Conservation (phyloP, 306 rosid genomes). For the Trichosanthes truncata region DNA sequence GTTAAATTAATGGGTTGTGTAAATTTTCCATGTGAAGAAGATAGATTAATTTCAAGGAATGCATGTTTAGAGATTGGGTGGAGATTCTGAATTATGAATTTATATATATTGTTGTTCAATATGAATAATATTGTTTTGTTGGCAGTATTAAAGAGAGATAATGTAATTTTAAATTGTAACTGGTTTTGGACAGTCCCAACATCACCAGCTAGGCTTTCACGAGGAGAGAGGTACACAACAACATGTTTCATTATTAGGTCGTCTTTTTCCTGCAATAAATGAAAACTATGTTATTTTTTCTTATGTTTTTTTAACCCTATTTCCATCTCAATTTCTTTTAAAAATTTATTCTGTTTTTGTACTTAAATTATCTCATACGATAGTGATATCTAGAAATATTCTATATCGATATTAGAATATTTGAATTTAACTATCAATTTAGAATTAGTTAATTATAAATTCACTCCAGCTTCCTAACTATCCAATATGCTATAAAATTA, state of each 20-base stretch:
- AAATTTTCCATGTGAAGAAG: too few species aligned
- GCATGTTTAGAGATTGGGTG: constrained; percentile 12
- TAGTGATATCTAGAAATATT: not conserved
- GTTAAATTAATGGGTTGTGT: not conserved
- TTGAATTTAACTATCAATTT: too few species aligned
- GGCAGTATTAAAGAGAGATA: not conserved
- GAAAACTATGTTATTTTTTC: not conserved
- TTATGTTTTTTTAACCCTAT: not conserved
- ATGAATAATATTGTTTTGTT: not conserved
- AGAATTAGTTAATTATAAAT: too few species aligned
- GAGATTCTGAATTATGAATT: not conserved
- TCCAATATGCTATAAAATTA: too few species aligned
- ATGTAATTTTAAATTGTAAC: constrained; percentile 10
- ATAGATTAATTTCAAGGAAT: not conserved
- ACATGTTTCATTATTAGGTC: not conserved
- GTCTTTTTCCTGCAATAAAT: not conserved
- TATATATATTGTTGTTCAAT: not conserved
- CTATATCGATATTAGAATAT: too few species aligned
- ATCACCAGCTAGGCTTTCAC: constrained; percentile 9
- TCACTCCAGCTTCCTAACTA: too few species aligned
- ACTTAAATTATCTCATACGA: not conserved
- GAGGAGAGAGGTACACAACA: not conserved
- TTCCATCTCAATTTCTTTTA: not conserved
- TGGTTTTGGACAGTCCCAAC: constrained; percentile 18
- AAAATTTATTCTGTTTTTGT: not conserved